These are phyloP conservation scores for Rosa hybrid DNA, from an alignment of 331 rosid genomes.

Conservation along the genomic window DNA sequence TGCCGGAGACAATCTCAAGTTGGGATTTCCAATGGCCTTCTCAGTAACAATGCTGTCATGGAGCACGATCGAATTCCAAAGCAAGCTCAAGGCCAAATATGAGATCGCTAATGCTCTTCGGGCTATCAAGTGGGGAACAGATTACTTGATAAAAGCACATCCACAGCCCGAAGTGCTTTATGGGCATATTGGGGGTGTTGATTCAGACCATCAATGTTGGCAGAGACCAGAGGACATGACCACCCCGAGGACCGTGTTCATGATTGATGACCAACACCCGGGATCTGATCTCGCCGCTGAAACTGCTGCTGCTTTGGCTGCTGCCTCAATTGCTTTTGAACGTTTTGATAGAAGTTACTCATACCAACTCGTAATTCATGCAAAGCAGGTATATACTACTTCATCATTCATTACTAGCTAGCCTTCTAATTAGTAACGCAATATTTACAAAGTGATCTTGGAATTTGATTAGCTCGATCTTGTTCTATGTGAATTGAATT, in stretches of 20 bases:
- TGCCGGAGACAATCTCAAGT: constrained; percentile 13
- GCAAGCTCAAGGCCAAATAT: background rate
- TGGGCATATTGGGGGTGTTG: constrained; percentile 43
- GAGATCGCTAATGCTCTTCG: constrained; percentile 39
- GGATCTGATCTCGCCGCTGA: constrained; percentile 46
- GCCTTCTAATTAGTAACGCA: background rate
- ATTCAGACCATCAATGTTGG: constrained; percentile 59
- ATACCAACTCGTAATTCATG: constrained; percentile 29
- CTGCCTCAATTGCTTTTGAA: constrained; percentile 42
- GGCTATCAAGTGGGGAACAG: constrained; percentile 57
- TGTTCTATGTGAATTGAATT: background rate
- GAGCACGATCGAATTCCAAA: constrained; percentile 46
- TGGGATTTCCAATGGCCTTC: constrained; percentile 62
- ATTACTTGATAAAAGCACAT: constrained; percentile 54
- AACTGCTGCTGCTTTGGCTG: constrained; percentile 43
- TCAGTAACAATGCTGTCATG: constrained; percentile 60
- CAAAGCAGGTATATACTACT: background rate
- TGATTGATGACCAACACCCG: constrained; percentile 38
- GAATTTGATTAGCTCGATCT: background rate
- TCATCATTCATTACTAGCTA: background rate
- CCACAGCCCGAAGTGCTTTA: constrained; percentile 30
- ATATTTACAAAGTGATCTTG: background rate
- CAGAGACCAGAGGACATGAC: constrained; percentile 64
- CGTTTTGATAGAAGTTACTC: constrained; percentile 1
- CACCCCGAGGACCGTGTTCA: constrained; percentile 24